Evolutionary conservation across 176 grass and related monocot species (phyloP), one percentile per base, ranked within the genome.

Genomic region (Typha latifolia): DNA sequence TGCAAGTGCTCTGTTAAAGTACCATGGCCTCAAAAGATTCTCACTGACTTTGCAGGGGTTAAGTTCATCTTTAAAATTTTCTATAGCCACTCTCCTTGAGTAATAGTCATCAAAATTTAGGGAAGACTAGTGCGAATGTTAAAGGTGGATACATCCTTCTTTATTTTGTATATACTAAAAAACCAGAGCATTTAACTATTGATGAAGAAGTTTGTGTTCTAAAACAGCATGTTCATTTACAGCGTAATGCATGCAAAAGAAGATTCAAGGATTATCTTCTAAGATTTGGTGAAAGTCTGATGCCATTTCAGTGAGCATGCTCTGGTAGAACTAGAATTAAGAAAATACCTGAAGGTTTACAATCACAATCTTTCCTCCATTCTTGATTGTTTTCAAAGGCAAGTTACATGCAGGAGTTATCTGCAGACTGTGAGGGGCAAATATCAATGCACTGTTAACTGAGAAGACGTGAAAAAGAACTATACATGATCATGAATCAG

Each of bases 381-480:
- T 86, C 67, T 81, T 86, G 50, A 89, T 70, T 47, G 85, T 80
- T 82, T 85, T 72, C 64, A 89, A 69, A 71, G 93, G 93, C 59
- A 97, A 91, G 79, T 97, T 97, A 76, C 93, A 97, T 16, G 88
- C 93, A 75, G 85, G 93, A 72, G 88, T 89, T 78, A 97, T 97
- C 83, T 92, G 93, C 81, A 97, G 84, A 73, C 85, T 97, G 78
- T 55, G 67, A 9, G 59, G 51, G 72, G 50, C 49, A 76, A 43
- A 43, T 43, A 43, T 43, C 8, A 10, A 34, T 27, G 56, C 71
- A 88, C 81, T 20, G 49, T 63, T 69, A 77, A 73, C 34, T 20
- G 50, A 74, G 79, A 24, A 23, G 63, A 23, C 50, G 31, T 57
- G 18, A 21, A 59, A 59, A 59, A 21, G 14, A 21, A 20, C 2